Percentiles rank a stretch among this genome's conserved stretches.
Evolutionary conservation across 371 early-diverging fungal species (phyloP).

Genomic region (Mucor irregularis): DNA sequence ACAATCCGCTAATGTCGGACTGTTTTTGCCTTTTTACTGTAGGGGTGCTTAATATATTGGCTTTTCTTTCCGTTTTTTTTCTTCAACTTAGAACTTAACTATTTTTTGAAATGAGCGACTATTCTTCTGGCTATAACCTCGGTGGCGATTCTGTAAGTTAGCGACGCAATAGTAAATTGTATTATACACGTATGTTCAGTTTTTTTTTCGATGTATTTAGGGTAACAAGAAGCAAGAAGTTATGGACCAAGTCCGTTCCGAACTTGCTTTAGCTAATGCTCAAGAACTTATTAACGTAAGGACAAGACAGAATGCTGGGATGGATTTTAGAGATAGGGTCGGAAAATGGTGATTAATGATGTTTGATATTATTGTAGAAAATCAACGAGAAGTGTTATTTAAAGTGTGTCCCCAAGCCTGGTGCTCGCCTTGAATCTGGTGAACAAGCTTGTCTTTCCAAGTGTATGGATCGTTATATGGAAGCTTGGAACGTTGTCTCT

Average conservation of each 20-base stretch:
- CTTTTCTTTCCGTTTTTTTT: constrained; percentile 6
- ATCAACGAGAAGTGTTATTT: constrained; percentile 85
- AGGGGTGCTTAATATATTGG: constrained; percentile 19
- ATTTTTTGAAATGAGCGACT: constrained; percentile 36
- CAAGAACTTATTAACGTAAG: constrained; percentile 84
- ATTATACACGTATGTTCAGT: background rate
- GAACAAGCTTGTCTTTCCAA: constrained; percentile 79
- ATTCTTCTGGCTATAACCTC: constrained; percentile 41
- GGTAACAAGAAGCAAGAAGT: constrained; percentile 78
- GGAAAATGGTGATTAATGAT: background rate
- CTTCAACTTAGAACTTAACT: background rate
- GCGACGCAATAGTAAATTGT: background rate
- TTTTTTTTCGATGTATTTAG: constrained; percentile 19
- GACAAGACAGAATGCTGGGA: background rate
- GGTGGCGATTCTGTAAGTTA: constrained; percentile 33
- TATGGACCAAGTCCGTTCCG: constrained; percentile 82
- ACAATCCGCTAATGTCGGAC: constrained; percentile 2
- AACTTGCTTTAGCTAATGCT: constrained; percentile 84
- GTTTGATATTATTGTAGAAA: constrained; percentile 48
- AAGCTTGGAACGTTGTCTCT: constrained; percentile 85
- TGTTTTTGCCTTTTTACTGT: constrained; percentile 16
- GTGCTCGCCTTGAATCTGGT: constrained; percentile 63
- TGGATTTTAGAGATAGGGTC: background rate
- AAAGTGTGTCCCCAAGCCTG: constrained; percentile 80
- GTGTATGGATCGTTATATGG: constrained; percentile 90